These are phyloP conservation scores for Lithospermum erythrorhizon DNA, from an alignment of 257 asterid species.

Conservation along the genomic window DNA sequence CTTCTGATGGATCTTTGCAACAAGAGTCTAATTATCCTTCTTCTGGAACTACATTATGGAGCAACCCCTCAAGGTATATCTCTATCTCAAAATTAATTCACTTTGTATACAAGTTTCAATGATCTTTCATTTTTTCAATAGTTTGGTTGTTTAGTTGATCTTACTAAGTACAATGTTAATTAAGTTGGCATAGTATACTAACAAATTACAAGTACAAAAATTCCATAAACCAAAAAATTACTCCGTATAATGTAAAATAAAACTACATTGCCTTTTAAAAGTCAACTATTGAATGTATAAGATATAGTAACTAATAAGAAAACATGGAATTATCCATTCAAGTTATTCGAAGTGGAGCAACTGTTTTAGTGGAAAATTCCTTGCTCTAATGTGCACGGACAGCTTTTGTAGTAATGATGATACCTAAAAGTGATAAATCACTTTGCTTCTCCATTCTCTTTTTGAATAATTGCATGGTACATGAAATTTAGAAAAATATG, in stretches of 20 bases:
- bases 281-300: too few species aligned
- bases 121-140: too few species aligned
- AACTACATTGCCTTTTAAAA: background rate
- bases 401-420: background rate
- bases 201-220: too few species aligned
- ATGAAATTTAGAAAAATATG: constrained; percentile 31
- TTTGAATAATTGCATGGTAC: constrained; percentile 39
- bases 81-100: background rate
- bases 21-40: constrained; percentile 48
- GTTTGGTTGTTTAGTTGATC: too few species aligned
- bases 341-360: background rate
- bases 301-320: too few species aligned
- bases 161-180: too few species aligned
- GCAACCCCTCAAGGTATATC: constrained; percentile 75
- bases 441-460: constrained; percentile 29
- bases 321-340: background rate
- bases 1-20: constrained; percentile 40
- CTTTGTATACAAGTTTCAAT: too few species aligned
- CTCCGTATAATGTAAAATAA: too few species aligned
- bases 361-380: background rate
- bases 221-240: too few species aligned
- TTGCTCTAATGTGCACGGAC: constrained; percentile 18
- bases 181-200: too few species aligned
- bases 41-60: constrained; percentile 54
- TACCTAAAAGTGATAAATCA: constrained; percentile 13